phyloP scores from a whole-genome alignment of 2,329 filamentous ascomycete species.

The Alternaria arbusti region DNA sequence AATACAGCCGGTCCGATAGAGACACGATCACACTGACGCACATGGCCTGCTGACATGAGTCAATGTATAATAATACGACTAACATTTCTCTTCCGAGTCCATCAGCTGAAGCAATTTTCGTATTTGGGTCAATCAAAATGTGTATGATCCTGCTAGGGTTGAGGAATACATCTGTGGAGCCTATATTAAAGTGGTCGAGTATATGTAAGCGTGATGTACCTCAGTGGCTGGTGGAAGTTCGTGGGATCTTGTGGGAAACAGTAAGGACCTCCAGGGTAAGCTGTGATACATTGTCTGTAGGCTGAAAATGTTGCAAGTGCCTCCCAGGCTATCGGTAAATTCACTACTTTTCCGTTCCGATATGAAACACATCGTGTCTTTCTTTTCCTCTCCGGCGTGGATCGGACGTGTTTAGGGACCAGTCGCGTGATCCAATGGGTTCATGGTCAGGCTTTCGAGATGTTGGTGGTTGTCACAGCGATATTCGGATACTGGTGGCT shows the following conservation, averaged over 20 bases:
- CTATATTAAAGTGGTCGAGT: not conserved
- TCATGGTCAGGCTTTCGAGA: not conserved
- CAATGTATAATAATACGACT: not conserved
- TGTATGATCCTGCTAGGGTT: not conserved
- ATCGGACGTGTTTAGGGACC: not conserved
- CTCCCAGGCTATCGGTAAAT: not conserved
- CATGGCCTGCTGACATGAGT: not conserved
- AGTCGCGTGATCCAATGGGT: not conserved
- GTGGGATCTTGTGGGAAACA: not conserved
- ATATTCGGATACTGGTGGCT: not conserved
- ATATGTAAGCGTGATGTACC: not conserved
- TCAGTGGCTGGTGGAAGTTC: rapidly evolving
- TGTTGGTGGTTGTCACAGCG: not conserved
- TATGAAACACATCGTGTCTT: not conserved
- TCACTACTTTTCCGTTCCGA: not conserved
- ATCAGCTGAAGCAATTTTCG: not conserved
- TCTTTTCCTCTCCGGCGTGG: not conserved
- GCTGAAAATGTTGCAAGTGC: not conserved
- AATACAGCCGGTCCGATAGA: not conserved
- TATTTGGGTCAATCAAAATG: not conserved
- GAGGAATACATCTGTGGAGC: not conserved
- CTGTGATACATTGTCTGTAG: not conserved
- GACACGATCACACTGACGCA: not conserved
- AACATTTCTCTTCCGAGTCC: not conserved
- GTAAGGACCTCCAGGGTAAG: not conserved